Base-by-base conservation (phyloP, 1,284 basidiomycete species). In the Ganoderma lucidum region DNA sequence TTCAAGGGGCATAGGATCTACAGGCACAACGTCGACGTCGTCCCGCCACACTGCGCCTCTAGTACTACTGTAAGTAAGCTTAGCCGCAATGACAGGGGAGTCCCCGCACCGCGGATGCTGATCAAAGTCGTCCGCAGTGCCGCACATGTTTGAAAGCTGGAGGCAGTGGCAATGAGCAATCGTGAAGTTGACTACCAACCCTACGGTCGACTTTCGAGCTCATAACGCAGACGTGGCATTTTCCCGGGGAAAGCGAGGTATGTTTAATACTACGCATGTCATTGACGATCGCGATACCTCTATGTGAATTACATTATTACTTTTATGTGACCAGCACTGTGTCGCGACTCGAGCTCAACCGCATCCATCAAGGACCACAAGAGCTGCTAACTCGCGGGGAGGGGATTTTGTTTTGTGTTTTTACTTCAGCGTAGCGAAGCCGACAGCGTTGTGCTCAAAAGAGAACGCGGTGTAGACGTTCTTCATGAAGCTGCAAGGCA, bases 381-480 rank as follows among this genome's bases (percentile, higher is more conserved):
- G 53, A 56, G 53, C 53, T 56, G 30, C 14, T 19, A 9, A 4
- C 6, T 23, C 30, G 2, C 30, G 35, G 4, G 35, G 35, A 3
- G 53, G 53, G 17, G 17, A 9, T 12, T 23, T 23, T 23, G 23
- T 23, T 56, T 35, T 23, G 60, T 74, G 6, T 63, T 55, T 35
- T 23, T 65, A 76, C 14, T 65, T 59, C 30, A 64, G 65, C 15
- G 39, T 65, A n/a, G 65, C 70, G 37, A 75, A 70, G 56, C 70
- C 68, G 44, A 73, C 71, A 3, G 62, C 61, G 30, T 58, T 66
- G 53, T 63, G 61, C 19, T 63, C 66, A 35, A 74, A 64, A 12
- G 66, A 67, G 23, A 67, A 67, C 32, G 62, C 66, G 12, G 71
- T 75, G 71, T 78, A 78, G 45, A 66, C 59, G 59, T 66, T 66